Evolutionary conservation across 768 basidiomycete genomes (phyloP).

Genomic region (Suillus brevipes): DNA sequence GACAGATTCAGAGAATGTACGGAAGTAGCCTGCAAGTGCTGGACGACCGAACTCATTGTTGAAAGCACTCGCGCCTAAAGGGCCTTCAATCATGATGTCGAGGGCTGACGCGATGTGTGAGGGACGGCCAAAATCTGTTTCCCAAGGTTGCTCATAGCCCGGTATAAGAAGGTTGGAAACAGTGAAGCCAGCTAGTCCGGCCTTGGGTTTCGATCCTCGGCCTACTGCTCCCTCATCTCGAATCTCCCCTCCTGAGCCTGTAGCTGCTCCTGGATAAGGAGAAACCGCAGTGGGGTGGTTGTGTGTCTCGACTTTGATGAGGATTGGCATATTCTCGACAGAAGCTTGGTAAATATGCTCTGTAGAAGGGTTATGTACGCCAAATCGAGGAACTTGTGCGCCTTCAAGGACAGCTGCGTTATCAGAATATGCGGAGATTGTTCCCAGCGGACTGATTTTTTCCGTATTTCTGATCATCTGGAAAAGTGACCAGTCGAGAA

Average conservation of each 20-base stretch:
- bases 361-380: constrained; percentile 39
- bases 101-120: constrained; percentile 88
- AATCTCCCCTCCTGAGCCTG: constrained; percentile 98
- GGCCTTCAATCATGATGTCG: constrained; percentile 97
- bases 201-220: constrained; percentile 93
- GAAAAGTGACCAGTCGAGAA: constrained; percentile 76
- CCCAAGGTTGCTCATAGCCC: constrained; percentile 92
- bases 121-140: constrained; percentile 89
- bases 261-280: constrained; percentile 97
- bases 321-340: constrained; percentile 78
- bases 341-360: constrained; percentile 53
- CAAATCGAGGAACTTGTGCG: constrained; percentile 66
- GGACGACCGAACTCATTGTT: constrained; percentile 99
- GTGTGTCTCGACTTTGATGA: constrained; percentile 98
- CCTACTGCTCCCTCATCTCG: constrained; percentile 97
- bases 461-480: constrained; percentile 98
- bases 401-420: constrained; percentile 96
- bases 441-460: constrained; percentile 67
- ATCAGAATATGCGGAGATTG: constrained; percentile 96
- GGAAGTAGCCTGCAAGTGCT: constrained; percentile 89
- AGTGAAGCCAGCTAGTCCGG: constrained; percentile 90
- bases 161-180: constrained; percentile 94
- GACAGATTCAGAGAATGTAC: constrained; percentile 86
- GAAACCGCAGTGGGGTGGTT: constrained; percentile 99
- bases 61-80: constrained; percentile 92